Percentiles rank a stretch among this genome's conserved stretches.
Conservation (phyloP, 2,329 filamentous ascomycete genomes). For the Botrytis galanthina region DNA sequence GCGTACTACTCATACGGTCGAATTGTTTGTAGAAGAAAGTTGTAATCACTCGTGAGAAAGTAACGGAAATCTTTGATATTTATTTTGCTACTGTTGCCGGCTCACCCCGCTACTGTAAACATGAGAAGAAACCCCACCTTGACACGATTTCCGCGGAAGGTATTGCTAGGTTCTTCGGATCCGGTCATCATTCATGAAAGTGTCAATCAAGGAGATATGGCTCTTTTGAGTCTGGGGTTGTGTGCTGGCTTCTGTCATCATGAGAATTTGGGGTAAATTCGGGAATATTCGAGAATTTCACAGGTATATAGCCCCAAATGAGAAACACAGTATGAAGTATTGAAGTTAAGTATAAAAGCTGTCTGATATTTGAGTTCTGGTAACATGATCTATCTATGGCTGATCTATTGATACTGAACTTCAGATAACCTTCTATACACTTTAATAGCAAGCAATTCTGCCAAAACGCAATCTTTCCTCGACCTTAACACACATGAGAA, state of each 20-base stretch:
- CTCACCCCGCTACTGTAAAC: conserved; percentile 18
- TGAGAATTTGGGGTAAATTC: not conserved
- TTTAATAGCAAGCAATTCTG: conserved; percentile 19
- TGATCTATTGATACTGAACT: conserved; percentile 15
- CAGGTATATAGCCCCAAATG: not conserved
- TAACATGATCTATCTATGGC: conserved; percentile 9
- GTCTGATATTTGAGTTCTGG: conserved; percentile 17
- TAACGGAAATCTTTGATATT: conserved; percentile 9
- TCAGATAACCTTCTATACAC: conserved; percentile 12
- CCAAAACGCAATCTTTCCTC: conserved; percentile 21
- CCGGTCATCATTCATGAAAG: not conserved
- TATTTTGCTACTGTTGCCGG: conserved; percentile 8
- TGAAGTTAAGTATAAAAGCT: conserved; percentile 1
- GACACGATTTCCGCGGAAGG: not conserved
- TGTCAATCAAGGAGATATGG: not conserved
- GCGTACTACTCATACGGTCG: conserved; percentile 19
- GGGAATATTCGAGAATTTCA: not conserved
- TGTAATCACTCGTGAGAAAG: not conserved
- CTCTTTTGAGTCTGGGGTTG: not conserved
- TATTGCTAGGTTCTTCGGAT: conserved; percentile 6
- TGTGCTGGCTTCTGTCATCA: not conserved
- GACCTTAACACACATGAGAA: conserved; percentile 20
- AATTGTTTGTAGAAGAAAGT: not conserved
- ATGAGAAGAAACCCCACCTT: conserved; percentile 1
- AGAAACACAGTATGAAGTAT: not conserved